phyloP scores from a whole-genome alignment of 441 rosid genomes.

The Gossypium lobatum region DNA sequence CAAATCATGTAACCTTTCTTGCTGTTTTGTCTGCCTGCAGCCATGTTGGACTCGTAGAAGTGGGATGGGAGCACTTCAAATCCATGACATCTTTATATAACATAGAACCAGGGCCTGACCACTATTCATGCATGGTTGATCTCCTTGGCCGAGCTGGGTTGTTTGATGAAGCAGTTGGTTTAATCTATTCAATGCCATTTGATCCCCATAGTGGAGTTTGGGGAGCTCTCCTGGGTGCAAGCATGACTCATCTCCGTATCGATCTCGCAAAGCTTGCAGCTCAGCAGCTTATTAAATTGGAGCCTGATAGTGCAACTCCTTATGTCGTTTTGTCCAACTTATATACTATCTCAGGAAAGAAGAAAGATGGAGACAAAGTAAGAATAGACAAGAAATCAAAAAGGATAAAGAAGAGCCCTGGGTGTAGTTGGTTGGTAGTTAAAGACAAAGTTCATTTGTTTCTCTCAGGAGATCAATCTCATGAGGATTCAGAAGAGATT shows the following conservation, averaged over 20 bases:
- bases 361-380: constrained; percentile 30
- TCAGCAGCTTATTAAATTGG: constrained; percentile 41
- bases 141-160: constrained; percentile 67
- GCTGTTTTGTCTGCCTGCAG: constrained; percentile 61
- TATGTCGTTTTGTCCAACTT: constrained; percentile 61
- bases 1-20: constrained; percentile 58
- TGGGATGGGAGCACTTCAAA: constrained; percentile 50
- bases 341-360: constrained; percentile 36
- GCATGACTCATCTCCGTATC: constrained; percentile 40
- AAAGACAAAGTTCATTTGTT: constrained; percentile 40
- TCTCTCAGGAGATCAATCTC: constrained; percentile 44
- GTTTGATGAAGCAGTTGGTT: constrained; percentile 47
- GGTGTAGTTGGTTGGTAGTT: constrained; percentile 58
- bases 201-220: constrained; percentile 65
- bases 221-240: constrained; percentile 74
- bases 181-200: constrained; percentile 48
- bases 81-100: constrained; percentile 41
- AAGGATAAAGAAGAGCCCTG: constrained; percentile 60
- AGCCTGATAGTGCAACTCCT: constrained; percentile 59
- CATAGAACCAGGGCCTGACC: constrained; percentile 57
- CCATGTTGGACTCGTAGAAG: constrained; percentile 56
- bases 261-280: constrained; percentile 68
- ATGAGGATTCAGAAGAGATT: constrained; percentile 31
- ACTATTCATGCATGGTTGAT: constrained; percentile 76
- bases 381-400: constrained; percentile 38